A percentile compares a stretch with the other conserved stretches of the same genome.
These are phyloP conservation scores for Globisporangium uncinulatum DNA, from an alignment of 352 stramenopile genomes.

Conservation along the genomic window DNA sequence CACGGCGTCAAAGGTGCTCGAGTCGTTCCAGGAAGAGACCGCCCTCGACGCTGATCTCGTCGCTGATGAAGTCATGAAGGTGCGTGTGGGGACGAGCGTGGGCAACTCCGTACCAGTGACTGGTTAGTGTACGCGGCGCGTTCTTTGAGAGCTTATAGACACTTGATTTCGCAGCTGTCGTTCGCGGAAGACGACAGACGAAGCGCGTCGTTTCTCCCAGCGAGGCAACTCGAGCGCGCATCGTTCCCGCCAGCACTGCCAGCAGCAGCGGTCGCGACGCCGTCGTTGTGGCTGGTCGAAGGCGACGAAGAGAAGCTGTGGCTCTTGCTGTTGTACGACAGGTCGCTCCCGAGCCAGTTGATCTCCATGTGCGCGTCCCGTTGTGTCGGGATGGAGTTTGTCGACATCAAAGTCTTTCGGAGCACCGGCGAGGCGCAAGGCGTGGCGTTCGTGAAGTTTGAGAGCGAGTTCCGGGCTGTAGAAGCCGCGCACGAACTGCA, in stretches of 20 bases:
- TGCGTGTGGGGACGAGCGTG: constrained; percentile 10
- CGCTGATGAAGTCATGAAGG: constrained; percentile 44
- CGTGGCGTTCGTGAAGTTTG: constrained; percentile 75
- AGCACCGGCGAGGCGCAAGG: constrained; percentile 59
- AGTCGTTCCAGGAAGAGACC: constrained; percentile 40
- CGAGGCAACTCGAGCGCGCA: constrained; percentile 4
- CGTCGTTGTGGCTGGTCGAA: constrained; percentile 6
- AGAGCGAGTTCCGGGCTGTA: constrained; percentile 33
- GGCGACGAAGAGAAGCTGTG: constrained; percentile 33
- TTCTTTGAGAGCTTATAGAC: background rate
- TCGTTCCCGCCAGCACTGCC: constrained; percentile 1
- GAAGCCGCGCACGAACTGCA: constrained; percentile 51
- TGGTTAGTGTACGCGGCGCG: no score
- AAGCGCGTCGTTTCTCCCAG: constrained; percentile 2
- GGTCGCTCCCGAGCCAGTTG: constrained; percentile 46
- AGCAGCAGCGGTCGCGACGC: background rate
- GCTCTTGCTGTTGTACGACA: constrained; percentile 70
- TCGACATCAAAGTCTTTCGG: constrained; percentile 75
- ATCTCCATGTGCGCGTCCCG: constrained; percentile 56
- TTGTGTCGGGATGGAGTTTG: constrained; percentile 68
- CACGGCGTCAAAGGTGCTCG: constrained; percentile 45
- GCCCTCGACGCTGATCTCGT: constrained; percentile 18
- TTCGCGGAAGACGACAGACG: constrained; percentile 30
- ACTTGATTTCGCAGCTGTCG: constrained; percentile 22
- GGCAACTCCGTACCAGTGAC: background rate